A percentile compares a stretch with the other conserved stretches of the same genome.
Evolutionary conservation across 805 yeast species (phyloP).

Genomic region (Metschnikowia cerradonensis): DNA sequence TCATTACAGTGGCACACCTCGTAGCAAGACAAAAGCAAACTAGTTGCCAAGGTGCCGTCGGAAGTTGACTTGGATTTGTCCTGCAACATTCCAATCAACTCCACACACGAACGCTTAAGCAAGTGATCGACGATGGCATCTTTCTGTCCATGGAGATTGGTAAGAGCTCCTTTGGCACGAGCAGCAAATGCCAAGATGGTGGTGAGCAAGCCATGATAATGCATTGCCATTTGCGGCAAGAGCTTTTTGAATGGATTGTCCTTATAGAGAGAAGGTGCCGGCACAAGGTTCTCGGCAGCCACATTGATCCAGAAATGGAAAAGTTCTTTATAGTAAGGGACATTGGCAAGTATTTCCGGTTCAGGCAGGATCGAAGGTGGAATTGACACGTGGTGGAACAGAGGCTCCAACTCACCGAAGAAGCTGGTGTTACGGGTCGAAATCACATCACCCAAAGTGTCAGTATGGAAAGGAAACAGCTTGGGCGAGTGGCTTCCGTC

Average conservation of each 20-base stretch:
- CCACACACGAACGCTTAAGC: constrained; percentile 55
- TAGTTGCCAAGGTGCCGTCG: constrained; percentile 63
- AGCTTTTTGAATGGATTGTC: constrained; percentile 65
- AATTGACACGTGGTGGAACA: constrained; percentile 15
- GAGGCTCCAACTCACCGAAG: background rate
- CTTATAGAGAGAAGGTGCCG: constrained; percentile 56
- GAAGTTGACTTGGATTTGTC: constrained; percentile 53
- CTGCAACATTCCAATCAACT: constrained; percentile 47
- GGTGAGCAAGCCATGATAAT: constrained; percentile 52
- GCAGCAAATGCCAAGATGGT: constrained; percentile 48
- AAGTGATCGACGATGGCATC: constrained; percentile 46
- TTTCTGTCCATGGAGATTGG: constrained; percentile 27
- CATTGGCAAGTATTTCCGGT: constrained; percentile 57
- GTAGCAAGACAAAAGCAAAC: constrained; percentile 55
- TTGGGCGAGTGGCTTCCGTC: constrained; percentile 1
- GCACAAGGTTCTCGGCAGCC: constrained; percentile 60
- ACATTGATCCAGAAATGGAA: constrained; percentile 61
- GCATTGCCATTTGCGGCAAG: constrained; percentile 66
- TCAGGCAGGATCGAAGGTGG: constrained; percentile 37
- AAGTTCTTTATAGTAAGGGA: constrained; percentile 56
- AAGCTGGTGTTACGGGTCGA: background rate
- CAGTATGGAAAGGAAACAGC: background rate
- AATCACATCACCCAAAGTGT: background rate
- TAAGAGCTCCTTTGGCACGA: constrained; percentile 24
- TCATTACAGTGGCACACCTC: constrained; percentile 44